Evolutionary conservation across 1,284 basidiomycete species (phyloP).

Genomic region (Boletus subluridellus): DNA sequence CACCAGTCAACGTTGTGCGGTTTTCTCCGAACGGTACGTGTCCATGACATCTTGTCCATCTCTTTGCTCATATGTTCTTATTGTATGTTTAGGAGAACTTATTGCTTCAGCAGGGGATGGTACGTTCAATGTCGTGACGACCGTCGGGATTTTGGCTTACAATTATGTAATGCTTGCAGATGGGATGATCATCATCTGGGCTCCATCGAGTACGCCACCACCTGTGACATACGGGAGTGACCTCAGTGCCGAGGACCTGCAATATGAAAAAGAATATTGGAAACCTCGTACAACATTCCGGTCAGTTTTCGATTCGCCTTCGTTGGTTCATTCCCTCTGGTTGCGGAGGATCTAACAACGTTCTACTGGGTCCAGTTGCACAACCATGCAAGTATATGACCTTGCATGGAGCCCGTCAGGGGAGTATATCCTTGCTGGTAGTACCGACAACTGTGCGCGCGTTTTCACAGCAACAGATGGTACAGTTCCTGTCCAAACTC

Average conservation of each 20-base stretch:
- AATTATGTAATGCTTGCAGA: slow-evolving; percentile 48
- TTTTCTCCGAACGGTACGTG: slow-evolving; percentile 89
- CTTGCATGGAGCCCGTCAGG: slow-evolving; percentile 96
- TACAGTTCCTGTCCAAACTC: slow-evolving; percentile 30
- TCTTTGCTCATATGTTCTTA: background rate
- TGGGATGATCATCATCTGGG: slow-evolving; percentile 97
- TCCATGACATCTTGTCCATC: background rate
- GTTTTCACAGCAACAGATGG: slow-evolving; percentile 80
- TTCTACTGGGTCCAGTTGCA: slow-evolving; percentile 49
- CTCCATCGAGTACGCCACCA: slow-evolving; percentile 73
- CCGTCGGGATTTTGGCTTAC: slow-evolving; percentile 4
- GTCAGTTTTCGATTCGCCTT: slow-evolving; percentile 41
- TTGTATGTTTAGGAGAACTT: slow-evolving; percentile 60
- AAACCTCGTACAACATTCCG: slow-evolving; percentile 86
- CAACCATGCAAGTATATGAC: slow-evolving; percentile 95
- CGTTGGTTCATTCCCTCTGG: background rate
- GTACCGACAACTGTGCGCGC: slow-evolving; percentile 92
- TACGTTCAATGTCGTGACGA: slow-evolving; percentile 40
- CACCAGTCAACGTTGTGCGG: slow-evolving; percentile 93
- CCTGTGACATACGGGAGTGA: slow-evolving; percentile 74
- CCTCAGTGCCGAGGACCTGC: slow-evolving; percentile 69
- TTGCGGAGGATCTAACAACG: slow-evolving; percentile 2
- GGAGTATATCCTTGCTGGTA: slow-evolving; percentile 90
- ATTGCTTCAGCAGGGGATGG: slow-evolving; percentile 95
- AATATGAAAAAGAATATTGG: slow-evolving; percentile 95